Base-by-base conservation (phyloP, 495 filamentous ascomycete species). In the Talaromyces liani region DNA sequence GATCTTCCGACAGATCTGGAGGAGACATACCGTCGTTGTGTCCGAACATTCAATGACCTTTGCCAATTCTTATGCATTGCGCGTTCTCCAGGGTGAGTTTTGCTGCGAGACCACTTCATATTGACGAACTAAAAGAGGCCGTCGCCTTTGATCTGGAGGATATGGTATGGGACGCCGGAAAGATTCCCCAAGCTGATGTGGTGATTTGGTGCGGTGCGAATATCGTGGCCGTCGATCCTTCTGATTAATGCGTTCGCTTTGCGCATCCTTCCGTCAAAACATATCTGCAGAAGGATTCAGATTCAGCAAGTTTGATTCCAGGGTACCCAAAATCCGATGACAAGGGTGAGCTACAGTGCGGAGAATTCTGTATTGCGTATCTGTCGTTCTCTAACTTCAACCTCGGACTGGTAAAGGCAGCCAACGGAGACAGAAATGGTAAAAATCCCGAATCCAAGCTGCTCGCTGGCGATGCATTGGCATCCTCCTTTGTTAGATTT, bases 101-200 rank as follows among this genome's bases (percentile, higher is more conserved):
- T 63, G 69, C 72, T 4, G 62, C 47, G 4, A 65, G 66, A 2
- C 73, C 72, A 9, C 69, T 77, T 25, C 66, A 68, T 22, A 51
- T 77, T 10, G 72, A 71, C 16, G 74, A 78, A 64, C 63, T 78
- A 18, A 65, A 60, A 65, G 75, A 78, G 54, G 74, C 72, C 1
- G 63, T 72, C n/a, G 68, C 68, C 1, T 72, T 75, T 66, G 68
- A 64, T 22, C 0, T 59, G 1, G 9, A 62, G 14, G 74, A 78
- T 18, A 60, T 7, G 8, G 12, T 39, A 39, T 39, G 34, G 34
- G 34, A 39, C 10, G 34, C 34, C 34, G 34, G 34, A 39, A 39
- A 39, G 34, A 39, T 39, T 10, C 34, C 34, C 0, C 34, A 39
- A 39, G 34, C 34, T 39, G 34, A 39, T 39, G 34, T 39, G 2